Evolutionary conservation across 2,329 filamentous ascomycete genomes (phyloP).

Genomic region (Cyphellophora europaea): DNA sequence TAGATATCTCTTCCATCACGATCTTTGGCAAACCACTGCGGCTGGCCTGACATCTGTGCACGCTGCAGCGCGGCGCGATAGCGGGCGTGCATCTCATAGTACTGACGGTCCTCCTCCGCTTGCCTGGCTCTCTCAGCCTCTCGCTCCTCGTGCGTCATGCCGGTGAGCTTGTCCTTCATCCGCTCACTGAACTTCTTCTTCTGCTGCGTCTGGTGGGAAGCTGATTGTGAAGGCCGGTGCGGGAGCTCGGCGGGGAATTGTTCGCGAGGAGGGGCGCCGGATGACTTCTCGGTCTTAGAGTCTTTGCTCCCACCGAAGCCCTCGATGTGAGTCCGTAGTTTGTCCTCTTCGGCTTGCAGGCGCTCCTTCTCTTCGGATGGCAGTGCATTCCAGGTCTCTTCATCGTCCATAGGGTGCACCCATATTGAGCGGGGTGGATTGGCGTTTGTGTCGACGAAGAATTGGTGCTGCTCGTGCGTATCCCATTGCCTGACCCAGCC

Average conservation of each 20-base stretch:
- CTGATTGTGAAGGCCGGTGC: slow-evolving; percentile 1
- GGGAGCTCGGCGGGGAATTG: slow-evolving; percentile 3
- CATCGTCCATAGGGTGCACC: slow-evolving; percentile 54
- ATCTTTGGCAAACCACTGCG: slow-evolving; percentile 48
- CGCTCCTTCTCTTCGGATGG: slow-evolving; percentile 39
- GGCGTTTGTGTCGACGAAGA: slow-evolving; percentile 51
- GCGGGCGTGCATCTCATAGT: slow-evolving; percentile 44
- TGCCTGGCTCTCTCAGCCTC: slow-evolving; percentile 35
- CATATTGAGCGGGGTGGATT: slow-evolving; percentile 50
- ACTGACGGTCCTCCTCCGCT: slow-evolving; percentile 39
- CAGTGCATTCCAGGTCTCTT: slow-evolving; percentile 41
- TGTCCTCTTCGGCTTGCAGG: slow-evolving; percentile 25
- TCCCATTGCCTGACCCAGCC: slow-evolving; percentile 53
- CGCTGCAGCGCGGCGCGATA: slow-evolving; percentile 41
- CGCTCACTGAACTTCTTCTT: slow-evolving; percentile 43
- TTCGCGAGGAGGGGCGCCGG: not conserved
- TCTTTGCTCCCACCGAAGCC: slow-evolving; percentile 24
- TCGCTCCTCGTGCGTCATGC: slow-evolving; percentile 47
- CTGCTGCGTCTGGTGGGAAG: slow-evolving; percentile 12
- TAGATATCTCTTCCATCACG: slow-evolving; percentile 46
- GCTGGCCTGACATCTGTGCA: slow-evolving; percentile 45
- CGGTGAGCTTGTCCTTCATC: slow-evolving; percentile 51
- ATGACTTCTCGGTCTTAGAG: slow-evolving; percentile 10
- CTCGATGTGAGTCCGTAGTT: slow-evolving; percentile 27
- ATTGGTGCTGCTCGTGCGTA: slow-evolving; percentile 45